phyloP scores from a whole-genome alignment of 257 asterid genomes.

The Solanum pimpinellifolium region DNA sequence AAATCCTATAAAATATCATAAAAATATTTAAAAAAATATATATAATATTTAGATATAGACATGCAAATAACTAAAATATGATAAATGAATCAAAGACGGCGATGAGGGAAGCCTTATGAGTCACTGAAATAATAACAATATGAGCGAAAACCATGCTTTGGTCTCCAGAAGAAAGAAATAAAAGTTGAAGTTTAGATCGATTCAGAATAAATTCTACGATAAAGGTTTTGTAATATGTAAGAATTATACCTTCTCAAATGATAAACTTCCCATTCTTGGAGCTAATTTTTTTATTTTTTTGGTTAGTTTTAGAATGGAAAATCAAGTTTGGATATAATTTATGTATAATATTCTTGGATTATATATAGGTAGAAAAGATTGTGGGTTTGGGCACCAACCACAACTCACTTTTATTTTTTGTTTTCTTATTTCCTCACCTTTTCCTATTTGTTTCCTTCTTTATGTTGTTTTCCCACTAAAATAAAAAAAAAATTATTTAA shows the following conservation, averaged over 20 bases:
- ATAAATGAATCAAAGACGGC: background rate
- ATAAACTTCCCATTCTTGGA: slow-evolving; percentile 1
- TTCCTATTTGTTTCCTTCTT: background rate
- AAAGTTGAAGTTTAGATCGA: background rate
- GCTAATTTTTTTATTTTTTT: background rate
- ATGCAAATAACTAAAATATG: background rate
- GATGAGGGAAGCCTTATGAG: background rate
- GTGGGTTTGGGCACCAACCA: background rate
- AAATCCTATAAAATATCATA: background rate
- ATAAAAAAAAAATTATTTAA: too few species aligned
- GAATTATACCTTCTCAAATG: background rate
- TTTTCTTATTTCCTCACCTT: background rate
- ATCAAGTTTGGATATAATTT: background rate
- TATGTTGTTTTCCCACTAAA: background rate
- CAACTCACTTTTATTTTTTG: background rate
- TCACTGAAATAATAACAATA: background rate
- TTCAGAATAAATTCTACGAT: background rate
- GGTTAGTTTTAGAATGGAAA: background rate
- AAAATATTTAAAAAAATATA: accelerated
- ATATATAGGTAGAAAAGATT: background rate
- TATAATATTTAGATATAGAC: background rate
- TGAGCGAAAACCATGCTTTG: background rate
- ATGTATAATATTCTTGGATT: background rate
- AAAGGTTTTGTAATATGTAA: background rate
- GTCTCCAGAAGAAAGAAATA: background rate